These are phyloP conservation scores for Nicotiana tabacum DNA, from an alignment of 257 asterid species.

Conservation along the genomic window DNA sequence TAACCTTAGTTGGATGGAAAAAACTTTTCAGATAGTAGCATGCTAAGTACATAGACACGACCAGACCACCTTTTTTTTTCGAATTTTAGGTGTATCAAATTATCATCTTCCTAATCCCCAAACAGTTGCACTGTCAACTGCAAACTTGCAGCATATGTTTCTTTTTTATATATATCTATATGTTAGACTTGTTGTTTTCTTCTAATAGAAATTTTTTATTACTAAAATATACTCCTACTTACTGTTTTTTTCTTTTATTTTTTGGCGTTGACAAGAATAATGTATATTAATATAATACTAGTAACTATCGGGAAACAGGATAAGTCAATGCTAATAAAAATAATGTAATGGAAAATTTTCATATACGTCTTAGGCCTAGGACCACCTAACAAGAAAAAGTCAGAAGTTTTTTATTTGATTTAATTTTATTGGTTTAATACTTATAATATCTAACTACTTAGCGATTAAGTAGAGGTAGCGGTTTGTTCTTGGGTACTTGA, in stretches of 20 bases:
- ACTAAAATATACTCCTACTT: background rate
- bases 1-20: background rate
- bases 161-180: background rate
- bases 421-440: background rate
- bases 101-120: background rate
- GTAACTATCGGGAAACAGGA: background rate
- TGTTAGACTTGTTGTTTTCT: background rate
- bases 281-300: background rate
- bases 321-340: background rate
- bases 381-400: background rate
- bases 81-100: background rate
- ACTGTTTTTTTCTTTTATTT: background rate
- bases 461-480: background rate
- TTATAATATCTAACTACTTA: background rate
- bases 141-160: background rate
- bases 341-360: background rate
- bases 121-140: background rate
- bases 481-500: background rate
- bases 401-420: background rate
- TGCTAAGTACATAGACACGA: background rate
- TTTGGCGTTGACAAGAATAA: background rate
- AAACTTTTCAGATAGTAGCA: conserved; percentile 5
- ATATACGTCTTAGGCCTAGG: background rate
- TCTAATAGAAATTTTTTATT: background rate
- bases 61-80: background rate